Conservation (phyloP, 2,329 filamentous ascomycete species). For the Didymella exigua region DNA sequence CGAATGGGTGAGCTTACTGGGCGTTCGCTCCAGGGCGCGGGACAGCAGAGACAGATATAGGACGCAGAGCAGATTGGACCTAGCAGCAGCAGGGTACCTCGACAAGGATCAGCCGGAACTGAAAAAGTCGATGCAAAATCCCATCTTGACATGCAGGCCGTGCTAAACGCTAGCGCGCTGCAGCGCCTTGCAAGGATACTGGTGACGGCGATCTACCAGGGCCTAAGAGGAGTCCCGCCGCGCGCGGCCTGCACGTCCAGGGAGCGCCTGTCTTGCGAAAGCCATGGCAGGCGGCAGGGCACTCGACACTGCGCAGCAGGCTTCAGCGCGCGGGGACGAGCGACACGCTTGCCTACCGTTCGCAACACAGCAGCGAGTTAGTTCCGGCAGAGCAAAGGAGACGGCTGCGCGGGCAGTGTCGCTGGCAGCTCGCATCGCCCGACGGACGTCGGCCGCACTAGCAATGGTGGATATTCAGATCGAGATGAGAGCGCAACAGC, state of each 20-base stretch:
- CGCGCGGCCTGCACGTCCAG: conserved; percentile 14
- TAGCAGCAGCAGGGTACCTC: conserved; percentile 10
- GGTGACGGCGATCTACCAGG: conserved; percentile 18
- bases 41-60: conserved; percentile 19
- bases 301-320: background rate
- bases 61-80: conserved; percentile 16
- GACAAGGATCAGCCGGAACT: conserved; percentile 19
- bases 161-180: conserved; percentile 13
- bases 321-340: background rate
- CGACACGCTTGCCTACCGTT: background rate
- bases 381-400: background rate
- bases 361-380: background rate
- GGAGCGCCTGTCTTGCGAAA: conserved; percentile 8
- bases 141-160: conserved; percentile 21
- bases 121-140: conserved; percentile 21
- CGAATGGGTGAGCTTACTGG: conserved; percentile 11
- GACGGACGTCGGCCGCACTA: conserved; percentile 16
- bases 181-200: conserved; percentile 13
- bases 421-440: conserved; percentile 1
- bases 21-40: conserved; percentile 8
- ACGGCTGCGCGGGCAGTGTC: background rate
- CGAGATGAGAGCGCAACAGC: conserved; percentile 7
- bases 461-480: conserved; percentile 14
- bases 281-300: conserved; percentile 3
- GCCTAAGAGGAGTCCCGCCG: conserved; percentile 18